Base-by-base conservation (phyloP, 352 stramenopile genomes). In the Aphanomyces invadans region DNA sequence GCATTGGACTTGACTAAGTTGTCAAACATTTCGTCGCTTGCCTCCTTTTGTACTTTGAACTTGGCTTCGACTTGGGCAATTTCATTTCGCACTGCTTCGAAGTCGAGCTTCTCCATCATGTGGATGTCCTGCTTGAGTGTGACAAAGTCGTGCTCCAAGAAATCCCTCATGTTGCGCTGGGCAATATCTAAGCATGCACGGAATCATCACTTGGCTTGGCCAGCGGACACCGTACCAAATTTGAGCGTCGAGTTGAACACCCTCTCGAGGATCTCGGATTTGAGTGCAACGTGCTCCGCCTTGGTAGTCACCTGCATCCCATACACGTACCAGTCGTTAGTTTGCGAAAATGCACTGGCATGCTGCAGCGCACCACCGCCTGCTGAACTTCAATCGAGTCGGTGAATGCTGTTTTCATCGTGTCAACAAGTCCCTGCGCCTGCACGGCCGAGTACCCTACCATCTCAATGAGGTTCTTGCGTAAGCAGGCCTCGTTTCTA, bases 181-280 rank as follows among this genome's bases (percentile, higher is more conserved):
- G 86, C 83, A 74, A 95, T 95, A 55, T 95, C 86, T 95, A 53
- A 4, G 7, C 61, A 31, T 57, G 1, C 21, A 68, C 1, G 11
- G 63, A 10, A 61, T 67, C 59, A n/a, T 5, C 0, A 32, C 28
- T 21, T 12, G 26, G 53, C 57, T 1, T 2, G 46, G 10, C 17
- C 21, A 17, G 28, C 17, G 9, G 12, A 52, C 4, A 36, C 17
- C 69, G 10, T 63, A 94, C 86, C 86, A 61, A 95, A 95, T 63
- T 95, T 95, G 45, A 95, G 79, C 23, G 86, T 95, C 44, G 86
- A 95, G 73, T 95, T 95, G 70, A 95, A 95, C 11, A 95, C 82
- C 42, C 84, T 83, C 74, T 95, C 86, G 5, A 85, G 92, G 31
- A 95, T 74, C 66, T 95, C 86, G 7, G 86, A 84, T 60, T 89